Evolutionary conservation across 2,329 filamentous ascomycete genomes (phyloP), one percentile per base, ranked within the genome.

Genomic region (Chaetomiaceae sp.): DNA sequence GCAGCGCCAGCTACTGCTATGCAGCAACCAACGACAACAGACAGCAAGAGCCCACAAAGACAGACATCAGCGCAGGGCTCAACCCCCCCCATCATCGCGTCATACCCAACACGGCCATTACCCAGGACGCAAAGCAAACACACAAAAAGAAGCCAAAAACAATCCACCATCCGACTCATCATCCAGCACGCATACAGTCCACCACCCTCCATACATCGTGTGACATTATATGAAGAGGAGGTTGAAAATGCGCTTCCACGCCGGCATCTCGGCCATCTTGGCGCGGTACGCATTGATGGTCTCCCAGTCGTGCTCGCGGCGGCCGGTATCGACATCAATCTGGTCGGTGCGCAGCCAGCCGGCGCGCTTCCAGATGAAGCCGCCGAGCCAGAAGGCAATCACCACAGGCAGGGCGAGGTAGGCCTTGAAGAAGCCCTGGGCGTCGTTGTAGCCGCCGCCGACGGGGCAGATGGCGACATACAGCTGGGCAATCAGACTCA

Each of bases 241-340:
- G 59, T 69, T 47, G 2, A 67, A 38, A 18, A 62, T 38, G 3
- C 68, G 65, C 58, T 65, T 67, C 76, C 76, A 82, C 11, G 65
- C 61, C 2, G 78, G 78, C 69, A 69, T 73, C 3, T 64, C 57
- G 14, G 73, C 74, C 17, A 78, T 61, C 62, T 69, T 61, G 30
- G 68, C 73, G 24, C 73, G 70, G 57, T 74, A 69, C 30, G 66
- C 72, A 60, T 82, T 75, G 65, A 83, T 81, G 33, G 68, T 67
- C 10, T 83, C 79, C 78, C 78, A 84, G 60, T 86, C 75, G 41
- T 83, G 71, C 63, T 79, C 74, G 48, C 81, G 73, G 32, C 81
- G 75, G 51, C 81, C 82, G 22, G 72, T 74, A 59, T 86, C 81
- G 44, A 86, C 73, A 55, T 86, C 82, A 48, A 87, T 84, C 54